These are phyloP conservation scores for Coemansia sp. DNA, from an alignment of 192 early-diverging fungal species.

Conservation along the genomic window DNA sequence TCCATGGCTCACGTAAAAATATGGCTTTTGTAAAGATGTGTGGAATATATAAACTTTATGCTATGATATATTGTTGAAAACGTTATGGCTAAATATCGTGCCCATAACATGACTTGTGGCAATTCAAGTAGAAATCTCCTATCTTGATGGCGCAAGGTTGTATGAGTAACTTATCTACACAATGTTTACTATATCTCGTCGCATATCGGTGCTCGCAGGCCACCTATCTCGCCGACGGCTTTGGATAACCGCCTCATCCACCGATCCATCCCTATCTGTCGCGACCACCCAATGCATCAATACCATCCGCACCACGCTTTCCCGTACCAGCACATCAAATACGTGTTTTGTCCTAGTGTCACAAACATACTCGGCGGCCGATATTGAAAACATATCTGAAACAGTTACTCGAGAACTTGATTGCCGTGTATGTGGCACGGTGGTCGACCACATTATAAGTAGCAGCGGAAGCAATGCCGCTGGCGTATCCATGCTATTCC, in stretches of 20 bases:
- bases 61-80: too few relatives aligned
- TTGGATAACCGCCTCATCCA: constrained; percentile 35
- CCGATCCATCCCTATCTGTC: constrained; percentile 6
- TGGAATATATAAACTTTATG: too few relatives aligned
- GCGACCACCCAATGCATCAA: constrained; percentile 14
- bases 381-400: constrained; percentile 8
- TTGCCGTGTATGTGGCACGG: constrained; percentile 15
- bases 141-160: neutral
- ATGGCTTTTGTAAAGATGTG: neutral
- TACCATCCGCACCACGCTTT: neutral
- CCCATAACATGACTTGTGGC: neutral
- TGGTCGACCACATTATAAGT: constrained; percentile 18
- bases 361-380: constrained; percentile 20
- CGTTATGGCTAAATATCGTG: neutral
- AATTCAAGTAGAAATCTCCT: neutral
- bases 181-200: neutral
- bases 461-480: neutral
- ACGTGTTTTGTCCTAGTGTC: constrained; percentile 36
- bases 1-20: constrained; percentile 17
- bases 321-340: neutral
- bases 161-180: neutral
- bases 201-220: neutral
- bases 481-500: constrained; percentile 27
- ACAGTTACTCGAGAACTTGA: constrained; percentile 3
- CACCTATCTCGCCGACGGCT: constrained; percentile 9